A percentile compares a stretch with the other conserved stretches of the same genome.
Conservation (phyloP, 257 asterid genomes). For the Solanum sitiens region DNA sequence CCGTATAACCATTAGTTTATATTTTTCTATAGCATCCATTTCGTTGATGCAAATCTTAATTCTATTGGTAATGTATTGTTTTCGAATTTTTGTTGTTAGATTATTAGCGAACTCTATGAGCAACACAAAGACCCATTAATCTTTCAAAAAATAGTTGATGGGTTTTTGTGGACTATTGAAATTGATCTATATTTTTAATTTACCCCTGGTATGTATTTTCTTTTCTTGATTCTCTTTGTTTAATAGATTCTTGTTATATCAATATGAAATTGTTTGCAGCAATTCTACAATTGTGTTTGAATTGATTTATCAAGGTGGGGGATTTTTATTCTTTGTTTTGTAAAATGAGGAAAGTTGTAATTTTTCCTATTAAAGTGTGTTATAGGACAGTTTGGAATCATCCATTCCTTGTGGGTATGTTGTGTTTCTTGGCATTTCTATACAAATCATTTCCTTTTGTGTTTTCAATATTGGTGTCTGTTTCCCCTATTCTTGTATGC, state of each 20-base stretch:
- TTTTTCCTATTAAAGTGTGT: slow-evolving; percentile 32
- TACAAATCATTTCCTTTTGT: slow-evolving; percentile 61
- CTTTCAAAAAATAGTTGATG: background rate
- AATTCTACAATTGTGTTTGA: background rate
- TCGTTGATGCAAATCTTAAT: background rate
- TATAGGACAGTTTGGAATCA: slow-evolving; percentile 58
- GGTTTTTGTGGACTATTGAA: background rate
- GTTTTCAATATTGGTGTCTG: slow-evolving; percentile 60
- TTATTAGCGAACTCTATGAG: background rate
- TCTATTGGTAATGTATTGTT: background rate
- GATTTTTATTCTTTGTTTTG: slow-evolving; percentile 6
- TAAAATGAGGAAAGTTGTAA: slow-evolving; percentile 40
- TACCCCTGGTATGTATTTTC: slow-evolving; percentile 4
- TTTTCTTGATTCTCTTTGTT: background rate
- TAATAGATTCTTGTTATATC: background rate
- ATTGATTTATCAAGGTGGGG: slow-evolving; percentile 29
- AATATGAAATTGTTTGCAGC: background rate
- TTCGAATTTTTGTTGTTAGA: background rate
- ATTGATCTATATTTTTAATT: background rate
- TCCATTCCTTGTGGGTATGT: slow-evolving; percentile 59
- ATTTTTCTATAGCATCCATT: background rate
- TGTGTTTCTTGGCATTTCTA: slow-evolving; percentile 56
- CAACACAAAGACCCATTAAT: background rate
- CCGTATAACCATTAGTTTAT: background rate
- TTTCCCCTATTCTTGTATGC: slow-evolving; percentile 75